A percentile compares a stretch with the other conserved stretches of the same genome.
Evolutionary conservation across 1,284 basidiomycete species (phyloP).

Genomic region (Pulveroboletus sp.): DNA sequence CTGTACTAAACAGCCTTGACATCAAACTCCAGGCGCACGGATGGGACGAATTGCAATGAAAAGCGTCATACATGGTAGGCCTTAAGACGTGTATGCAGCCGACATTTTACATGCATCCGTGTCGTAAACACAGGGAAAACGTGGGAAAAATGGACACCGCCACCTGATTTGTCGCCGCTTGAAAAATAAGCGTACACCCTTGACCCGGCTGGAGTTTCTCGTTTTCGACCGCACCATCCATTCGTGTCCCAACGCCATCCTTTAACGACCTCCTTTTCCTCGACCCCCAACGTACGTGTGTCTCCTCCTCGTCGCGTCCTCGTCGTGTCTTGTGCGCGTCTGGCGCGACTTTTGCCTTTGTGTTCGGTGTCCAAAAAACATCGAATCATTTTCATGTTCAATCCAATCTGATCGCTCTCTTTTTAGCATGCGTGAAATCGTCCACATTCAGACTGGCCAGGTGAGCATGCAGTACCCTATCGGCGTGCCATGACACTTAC

Average conservation of each 20-base stretch:
- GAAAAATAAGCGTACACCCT: conserved; percentile 43
- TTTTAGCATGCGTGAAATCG: conserved; percentile 92
- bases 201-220: conserved; percentile 38
- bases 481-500: conserved; percentile 7
- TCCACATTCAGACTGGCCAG: conserved; percentile 96
- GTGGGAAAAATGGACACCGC: conserved; percentile 29
- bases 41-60: not conserved
- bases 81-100: not conserved
- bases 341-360: conserved; percentile 33
- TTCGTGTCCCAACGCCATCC: conserved; percentile 38
- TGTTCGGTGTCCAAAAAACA: conserved; percentile 48
- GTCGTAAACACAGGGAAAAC: conserved; percentile 14
- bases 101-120: conserved; percentile 8
- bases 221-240: conserved; percentile 41
- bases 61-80: not conserved
- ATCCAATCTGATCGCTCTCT: conserved; percentile 35
- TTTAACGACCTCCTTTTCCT: conserved; percentile 33
- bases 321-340: conserved; percentile 25
- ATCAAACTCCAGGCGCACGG: not conserved
- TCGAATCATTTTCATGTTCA: conserved; percentile 25
- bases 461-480: conserved; percentile 43
- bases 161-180: conserved; percentile 38
- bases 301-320: conserved; percentile 16
- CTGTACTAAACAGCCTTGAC: not conserved
- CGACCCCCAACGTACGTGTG: conserved; percentile 35